Evolutionary conservation across 2,329 filamentous ascomycete genomes (phyloP).

Genomic region (Blumeriella jaapii): DNA sequence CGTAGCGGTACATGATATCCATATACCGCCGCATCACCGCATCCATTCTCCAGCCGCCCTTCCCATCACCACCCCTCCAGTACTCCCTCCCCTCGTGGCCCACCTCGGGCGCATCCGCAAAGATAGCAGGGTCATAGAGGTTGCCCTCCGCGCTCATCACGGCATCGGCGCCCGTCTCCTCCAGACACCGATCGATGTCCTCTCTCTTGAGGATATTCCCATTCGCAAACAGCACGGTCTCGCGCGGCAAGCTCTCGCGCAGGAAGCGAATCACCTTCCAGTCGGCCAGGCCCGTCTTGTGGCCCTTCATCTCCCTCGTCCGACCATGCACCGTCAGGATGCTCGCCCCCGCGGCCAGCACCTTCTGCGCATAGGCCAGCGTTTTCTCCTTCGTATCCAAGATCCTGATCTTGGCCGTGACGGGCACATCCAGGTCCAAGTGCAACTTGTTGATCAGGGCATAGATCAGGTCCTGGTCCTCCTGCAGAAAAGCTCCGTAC

Average conservation of each 20-base stretch:
- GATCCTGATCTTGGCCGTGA: slow-evolving; percentile 91
- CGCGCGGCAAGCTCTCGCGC: slow-evolving; percentile 67
- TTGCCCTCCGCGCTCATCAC: slow-evolving; percentile 97
- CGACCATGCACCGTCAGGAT: slow-evolving; percentile 90
- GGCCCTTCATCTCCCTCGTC: slow-evolving; percentile 84
- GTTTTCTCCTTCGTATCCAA: slow-evolving; percentile 80
- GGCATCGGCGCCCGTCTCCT: slow-evolving; percentile 76
- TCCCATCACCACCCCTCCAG: slow-evolving; percentile 70
- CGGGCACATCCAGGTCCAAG: slow-evolving; percentile 63
- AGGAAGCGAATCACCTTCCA: slow-evolving; percentile 79
- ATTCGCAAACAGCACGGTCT: slow-evolving; percentile 94
- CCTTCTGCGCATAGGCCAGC: slow-evolving; percentile 77
- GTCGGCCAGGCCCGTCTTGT: slow-evolving; percentile 86
- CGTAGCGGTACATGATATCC: slow-evolving; percentile 76
- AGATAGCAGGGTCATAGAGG: slow-evolving; percentile 81
- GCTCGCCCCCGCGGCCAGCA: slow-evolving; percentile 78
- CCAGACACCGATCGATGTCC: slow-evolving; percentile 68
- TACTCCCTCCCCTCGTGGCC: slow-evolving; percentile 67
- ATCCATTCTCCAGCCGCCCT: slow-evolving; percentile 80
- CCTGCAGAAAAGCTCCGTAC: slow-evolving; percentile 91
- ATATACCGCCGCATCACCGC: slow-evolving; percentile 79
- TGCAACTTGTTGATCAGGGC: slow-evolving; percentile 77
- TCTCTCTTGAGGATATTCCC: slow-evolving; percentile 78
- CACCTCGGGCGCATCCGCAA: slow-evolving; percentile 52
- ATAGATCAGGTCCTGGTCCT: slow-evolving; percentile 76